Conservation (phyloP, 2,329 filamentous ascomycete genomes). For the Cladosporium halotolerans region DNA sequence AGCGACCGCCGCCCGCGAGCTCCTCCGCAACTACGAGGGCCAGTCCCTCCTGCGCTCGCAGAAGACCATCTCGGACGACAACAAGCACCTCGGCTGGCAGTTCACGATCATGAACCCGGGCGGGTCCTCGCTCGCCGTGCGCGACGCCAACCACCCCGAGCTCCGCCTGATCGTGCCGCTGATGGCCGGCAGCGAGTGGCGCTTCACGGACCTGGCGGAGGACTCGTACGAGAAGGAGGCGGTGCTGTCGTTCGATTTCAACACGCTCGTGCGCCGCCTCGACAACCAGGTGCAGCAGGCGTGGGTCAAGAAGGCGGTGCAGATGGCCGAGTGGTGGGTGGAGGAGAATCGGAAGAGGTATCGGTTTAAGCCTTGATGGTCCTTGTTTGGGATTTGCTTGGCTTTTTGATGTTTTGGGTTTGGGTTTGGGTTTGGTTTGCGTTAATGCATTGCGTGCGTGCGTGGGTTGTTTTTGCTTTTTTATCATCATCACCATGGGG, state of each 20-base stretch:
- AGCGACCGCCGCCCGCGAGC: slow-evolving; percentile 31
- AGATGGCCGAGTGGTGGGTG: slow-evolving; percentile 10
- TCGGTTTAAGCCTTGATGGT: background rate
- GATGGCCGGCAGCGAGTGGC: slow-evolving; percentile 4
- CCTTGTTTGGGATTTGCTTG: background rate
- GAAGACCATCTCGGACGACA: slow-evolving; percentile 7
- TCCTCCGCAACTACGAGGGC: slow-evolving; percentile 42
- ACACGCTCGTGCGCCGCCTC: slow-evolving; percentile 2
- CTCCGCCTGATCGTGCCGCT: slow-evolving; percentile 8
- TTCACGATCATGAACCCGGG: slow-evolving; percentile 12
- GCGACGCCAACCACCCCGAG: slow-evolving; percentile 6
- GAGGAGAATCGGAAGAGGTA: slow-evolving; percentile 8
- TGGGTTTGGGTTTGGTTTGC: background rate
- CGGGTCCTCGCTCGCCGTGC: slow-evolving; percentile 14
- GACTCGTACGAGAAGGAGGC: slow-evolving; percentile 6
- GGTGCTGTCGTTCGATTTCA: slow-evolving; percentile 5
- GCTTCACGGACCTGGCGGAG: slow-evolving; percentile 4
- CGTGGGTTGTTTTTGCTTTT: no score
- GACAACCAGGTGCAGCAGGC: slow-evolving; percentile 1
- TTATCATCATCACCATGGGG: no score
- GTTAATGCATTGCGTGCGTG: no score
- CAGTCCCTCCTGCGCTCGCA: slow-evolving; percentile 39
- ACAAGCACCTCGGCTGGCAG: slow-evolving; percentile 11
- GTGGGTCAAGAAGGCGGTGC: slow-evolving; percentile 10
- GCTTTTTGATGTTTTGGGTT: background rate